These are phyloP conservation scores for Triangularia verruculosa DNA, from an alignment of 2,329 filamentous ascomycete species.

Conservation along the genomic window DNA sequence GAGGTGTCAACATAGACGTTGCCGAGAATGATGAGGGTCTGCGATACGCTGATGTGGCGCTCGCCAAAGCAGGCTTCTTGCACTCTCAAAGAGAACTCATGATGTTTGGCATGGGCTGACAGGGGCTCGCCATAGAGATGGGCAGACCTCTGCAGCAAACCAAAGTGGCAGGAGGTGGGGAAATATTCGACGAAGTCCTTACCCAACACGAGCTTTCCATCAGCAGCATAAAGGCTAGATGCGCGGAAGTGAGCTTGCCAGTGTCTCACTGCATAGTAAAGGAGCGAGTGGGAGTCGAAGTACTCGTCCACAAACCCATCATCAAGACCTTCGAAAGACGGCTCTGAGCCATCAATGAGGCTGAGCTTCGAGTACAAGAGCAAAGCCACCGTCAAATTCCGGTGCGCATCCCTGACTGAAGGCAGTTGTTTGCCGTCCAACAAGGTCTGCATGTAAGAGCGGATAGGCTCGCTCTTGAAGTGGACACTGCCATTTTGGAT, in stretches of 20 bases:
- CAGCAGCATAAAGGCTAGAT: constrained; percentile 32
- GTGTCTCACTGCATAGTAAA: constrained; percentile 36
- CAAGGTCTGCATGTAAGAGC: constrained; percentile 31
- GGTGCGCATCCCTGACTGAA: constrained; percentile 35
- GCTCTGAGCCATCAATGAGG: constrained; percentile 29
- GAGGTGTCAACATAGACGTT: constrained; percentile 31
- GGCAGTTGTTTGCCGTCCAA: constrained; percentile 36
- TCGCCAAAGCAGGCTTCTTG: constrained; percentile 37
- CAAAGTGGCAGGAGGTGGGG: constrained; percentile 37
- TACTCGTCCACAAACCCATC: constrained; percentile 27
- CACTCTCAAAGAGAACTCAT: constrained; percentile 37
- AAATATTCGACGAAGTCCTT: constrained; percentile 37
- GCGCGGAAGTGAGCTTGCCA: constrained; percentile 38
- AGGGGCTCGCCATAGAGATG: constrained; percentile 30
- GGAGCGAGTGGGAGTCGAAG: constrained; percentile 31
- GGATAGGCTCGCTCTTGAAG: constrained; percentile 38
- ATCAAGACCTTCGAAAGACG: constrained; percentile 31
- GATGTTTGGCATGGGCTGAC: constrained; percentile 29
- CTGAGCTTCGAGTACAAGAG: constrained; percentile 36
- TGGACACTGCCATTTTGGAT: constrained; percentile 35
- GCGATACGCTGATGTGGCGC: constrained; percentile 36
- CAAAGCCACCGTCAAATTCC: constrained; percentile 34
- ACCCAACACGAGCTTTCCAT: constrained; percentile 32
- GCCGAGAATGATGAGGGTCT: constrained; percentile 38
- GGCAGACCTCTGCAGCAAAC: constrained; percentile 35